These are phyloP conservation scores for Dalechampia spathulata DNA, from an alignment of 441 rosid species.

Conservation along the genomic window DNA sequence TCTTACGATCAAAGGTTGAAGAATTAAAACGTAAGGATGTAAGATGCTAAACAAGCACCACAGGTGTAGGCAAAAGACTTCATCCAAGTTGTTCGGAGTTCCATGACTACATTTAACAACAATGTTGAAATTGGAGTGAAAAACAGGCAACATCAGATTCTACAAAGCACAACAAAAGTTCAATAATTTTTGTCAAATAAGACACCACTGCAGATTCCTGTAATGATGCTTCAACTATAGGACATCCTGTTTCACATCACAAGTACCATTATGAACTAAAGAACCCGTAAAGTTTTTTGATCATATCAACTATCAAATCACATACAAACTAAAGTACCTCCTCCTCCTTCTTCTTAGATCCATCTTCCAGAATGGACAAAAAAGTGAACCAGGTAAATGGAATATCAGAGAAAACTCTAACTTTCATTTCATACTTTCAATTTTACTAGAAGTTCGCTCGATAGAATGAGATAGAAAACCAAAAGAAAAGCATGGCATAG, in stretches of 20 bases:
- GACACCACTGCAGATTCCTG: constrained; percentile 20
- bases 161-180: constrained; percentile 21
- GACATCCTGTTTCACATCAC: constrained; percentile 6
- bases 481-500: not conserved
- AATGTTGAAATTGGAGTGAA: constrained; percentile 6
- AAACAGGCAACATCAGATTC: constrained; percentile 12
- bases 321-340: not conserved
- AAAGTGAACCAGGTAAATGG: not conserved
- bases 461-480: not conserved
- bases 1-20: not conserved
- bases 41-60: not conserved
- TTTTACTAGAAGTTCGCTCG: not conserved
- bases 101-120: too few species aligned
- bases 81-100: not conserved
- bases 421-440: not conserved
- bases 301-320: constrained; percentile 8
- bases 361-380: constrained; percentile 1
- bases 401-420: not conserved
- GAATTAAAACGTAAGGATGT: not conserved
- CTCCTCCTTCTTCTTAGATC: constrained; percentile 6
- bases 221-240: constrained; percentile 2
- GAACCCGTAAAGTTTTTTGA: not conserved
- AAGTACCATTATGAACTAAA: constrained; percentile 9
- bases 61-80: not conserved
- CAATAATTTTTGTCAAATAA: constrained; percentile 13